Base-by-base conservation (phyloP, 2,329 filamentous ascomycete species). In the Albophoma yamanashiensis region DNA sequence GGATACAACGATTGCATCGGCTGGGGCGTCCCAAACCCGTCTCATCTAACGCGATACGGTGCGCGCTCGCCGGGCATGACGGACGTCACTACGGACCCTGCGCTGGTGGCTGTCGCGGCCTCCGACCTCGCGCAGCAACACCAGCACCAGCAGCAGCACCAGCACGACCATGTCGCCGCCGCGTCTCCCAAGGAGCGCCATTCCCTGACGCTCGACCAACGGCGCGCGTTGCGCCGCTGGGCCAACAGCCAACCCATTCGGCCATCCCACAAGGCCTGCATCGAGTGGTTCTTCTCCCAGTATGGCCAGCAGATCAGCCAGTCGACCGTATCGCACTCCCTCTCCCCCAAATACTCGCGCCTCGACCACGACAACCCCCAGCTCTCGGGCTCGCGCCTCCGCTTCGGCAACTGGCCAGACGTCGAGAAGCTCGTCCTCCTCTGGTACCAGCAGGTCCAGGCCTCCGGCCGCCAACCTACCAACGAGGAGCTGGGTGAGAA, bases 321-420 rank as follows among this genome's bases (percentile, higher is more conserved):
- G 71, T 85, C 82, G 20, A 86, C 83, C 66, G 83, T 86, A 52
- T 85, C 82, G 55, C 83, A 86, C 68, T 85, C 82, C 25, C 74
- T 86, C 42, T 84, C 82, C 5, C 81, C 82, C 55, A 85, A 85
- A 66, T 86, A 86, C 66, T 82, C 82, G 43, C 80, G 83, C 34
- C 79, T 86, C 58, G 83, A 86, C 67, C 80, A 79, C 67, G 82
- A 85, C 59, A 75, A 77, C 64, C 81, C 81, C 20, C 82, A 85
- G 69, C 78, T 85, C 62, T 84, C 81, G n/a, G 83, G 83, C 52
- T 85, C 82, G 60, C 81, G 83, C 52, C 75, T 86, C 63, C 82
- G 83, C 63, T 85, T 85, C 61, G 83, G 83, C 63, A 86, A 86
- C 68, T 85, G 83, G 83, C 83, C 83, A 62, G 83, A 85, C 64